Conservation (phyloP, 176 grass and related monocot genomes). For the Ensete glaucum region DNA sequence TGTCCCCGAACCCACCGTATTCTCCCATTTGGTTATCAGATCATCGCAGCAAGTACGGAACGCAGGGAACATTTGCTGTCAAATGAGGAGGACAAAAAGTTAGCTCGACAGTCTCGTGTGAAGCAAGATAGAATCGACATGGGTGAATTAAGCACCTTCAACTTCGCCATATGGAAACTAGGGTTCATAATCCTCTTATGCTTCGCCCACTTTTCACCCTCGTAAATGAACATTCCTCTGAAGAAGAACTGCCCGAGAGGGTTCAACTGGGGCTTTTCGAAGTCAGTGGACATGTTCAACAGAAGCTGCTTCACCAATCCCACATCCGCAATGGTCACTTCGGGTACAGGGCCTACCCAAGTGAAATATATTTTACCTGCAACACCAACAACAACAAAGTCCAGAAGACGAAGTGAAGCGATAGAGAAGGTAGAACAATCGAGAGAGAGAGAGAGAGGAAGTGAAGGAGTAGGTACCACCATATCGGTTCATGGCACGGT, state of each 20-base stretch:
- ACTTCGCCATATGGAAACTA: constrained; percentile 11
- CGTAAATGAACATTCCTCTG: neutral
- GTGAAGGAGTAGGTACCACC: constrained; percentile 11
- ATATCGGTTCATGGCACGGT: constrained; percentile 20
- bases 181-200: constrained; percentile 18
- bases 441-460: too few relatives aligned
- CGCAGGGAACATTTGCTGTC: neutral
- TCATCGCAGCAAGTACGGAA: constrained; percentile 12
- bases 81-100: neutral
- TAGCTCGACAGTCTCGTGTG: too few relatives aligned
- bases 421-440: too few relatives aligned
- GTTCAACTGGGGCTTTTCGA: constrained; percentile 18
- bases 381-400: neutral
- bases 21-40: constrained; percentile 4
- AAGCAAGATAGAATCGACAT: neutral
- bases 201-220: constrained; percentile 19
- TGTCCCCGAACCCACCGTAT: neutral
- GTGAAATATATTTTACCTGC: constrained; percentile 36
- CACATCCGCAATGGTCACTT: constrained; percentile 28
- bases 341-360: constrained; percentile 40
- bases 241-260: neutral
- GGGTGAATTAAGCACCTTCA: constrained; percentile 1
- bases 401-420: too few relatives aligned
- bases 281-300: constrained; percentile 3
- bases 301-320: constrained; percentile 31